phyloP scores from a whole-genome alignment of 371 early-diverging fungal species.

The Dinochytrium kinnereticum region DNA sequence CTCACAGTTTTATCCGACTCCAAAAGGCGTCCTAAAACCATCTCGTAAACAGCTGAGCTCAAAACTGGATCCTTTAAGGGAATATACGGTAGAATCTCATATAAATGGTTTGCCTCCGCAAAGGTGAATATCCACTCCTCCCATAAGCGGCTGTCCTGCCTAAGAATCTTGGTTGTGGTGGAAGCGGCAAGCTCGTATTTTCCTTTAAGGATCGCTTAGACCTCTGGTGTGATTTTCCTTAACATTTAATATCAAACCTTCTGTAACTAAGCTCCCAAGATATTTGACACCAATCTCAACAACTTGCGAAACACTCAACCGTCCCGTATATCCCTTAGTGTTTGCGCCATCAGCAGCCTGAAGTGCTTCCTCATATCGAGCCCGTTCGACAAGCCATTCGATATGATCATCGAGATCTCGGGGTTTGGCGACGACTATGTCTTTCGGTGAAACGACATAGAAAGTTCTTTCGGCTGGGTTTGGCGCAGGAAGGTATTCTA shows the following conservation, averaged over 20 bases:
- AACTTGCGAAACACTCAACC: conserved; percentile 56
- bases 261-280: conserved; percentile 72
- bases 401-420: conserved; percentile 91
- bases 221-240: background rate
- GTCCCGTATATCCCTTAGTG: conserved; percentile 27
- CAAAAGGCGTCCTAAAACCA: conserved; percentile 73
- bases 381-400: conserved; percentile 84
- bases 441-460: conserved; percentile 90
- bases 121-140: conserved; percentile 90
- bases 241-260: conserved; percentile 55
- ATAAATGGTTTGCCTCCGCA: conserved; percentile 72
- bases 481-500: conserved; percentile 14
- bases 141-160: conserved; percentile 76
- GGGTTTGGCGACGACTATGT: conserved; percentile 85
- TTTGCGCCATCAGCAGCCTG: conserved; percentile 48
- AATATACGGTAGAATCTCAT: conserved; percentile 74
- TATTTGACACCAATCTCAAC: conserved; percentile 86
- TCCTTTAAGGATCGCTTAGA: conserved; percentile 34
- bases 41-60: conserved; percentile 82
- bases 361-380: conserved; percentile 81
- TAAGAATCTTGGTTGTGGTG: conserved; percentile 73
- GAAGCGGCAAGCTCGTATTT: conserved; percentile 75
- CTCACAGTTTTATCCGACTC: conserved; percentile 63
- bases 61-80: conserved; percentile 82
- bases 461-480: conserved; percentile 61